Conservation (phyloP, 2,329 filamentous ascomycete genomes). For the Magnaporthales sp. region DNA sequence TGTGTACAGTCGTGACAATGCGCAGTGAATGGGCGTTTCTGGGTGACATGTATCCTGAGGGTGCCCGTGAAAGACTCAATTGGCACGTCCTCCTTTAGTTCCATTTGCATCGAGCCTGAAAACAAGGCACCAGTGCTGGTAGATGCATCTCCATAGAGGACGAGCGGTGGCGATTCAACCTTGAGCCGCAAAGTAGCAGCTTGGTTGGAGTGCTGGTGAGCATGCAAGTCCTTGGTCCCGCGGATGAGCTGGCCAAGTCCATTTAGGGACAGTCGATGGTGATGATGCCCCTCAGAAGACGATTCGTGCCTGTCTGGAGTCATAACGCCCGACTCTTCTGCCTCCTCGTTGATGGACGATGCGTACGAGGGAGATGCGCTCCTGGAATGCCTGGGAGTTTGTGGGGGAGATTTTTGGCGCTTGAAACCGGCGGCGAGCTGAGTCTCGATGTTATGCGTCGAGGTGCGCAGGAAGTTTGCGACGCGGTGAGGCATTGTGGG, state of each 20-base stretch:
- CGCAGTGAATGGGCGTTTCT: constrained; percentile 72
- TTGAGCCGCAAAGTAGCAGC: constrained; percentile 41
- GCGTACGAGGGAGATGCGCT: constrained; percentile 25
- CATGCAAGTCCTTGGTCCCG: constrained; percentile 30
- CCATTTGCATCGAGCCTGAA: constrained; percentile 71
- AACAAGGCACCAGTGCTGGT: constrained; percentile 77
- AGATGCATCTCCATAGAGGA: constrained; percentile 70
- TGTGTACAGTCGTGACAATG: constrained; percentile 72
- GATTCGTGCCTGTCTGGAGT: constrained; percentile 12
- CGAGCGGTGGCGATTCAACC: constrained; percentile 79
- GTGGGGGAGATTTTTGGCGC: constrained; percentile 17
- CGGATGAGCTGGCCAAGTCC: constrained; percentile 30
- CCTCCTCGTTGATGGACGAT: constrained; percentile 26
- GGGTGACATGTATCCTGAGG: constrained; percentile 60
- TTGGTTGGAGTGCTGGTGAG: constrained; percentile 18
- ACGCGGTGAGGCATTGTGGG: constrained; percentile 48
- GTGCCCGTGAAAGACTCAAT: constrained; percentile 66
- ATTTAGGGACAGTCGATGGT: constrained; percentile 31
- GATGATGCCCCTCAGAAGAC: constrained; percentile 19
- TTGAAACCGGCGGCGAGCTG: constrained; percentile 39
- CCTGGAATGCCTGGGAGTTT: constrained; percentile 14
- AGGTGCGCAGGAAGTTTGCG: constrained; percentile 46
- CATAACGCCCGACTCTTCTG: constrained; percentile 15
- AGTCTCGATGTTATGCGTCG: constrained; percentile 36
- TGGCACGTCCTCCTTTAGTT: constrained; percentile 61